Base-by-base conservation (phyloP, 1,139 yeast genomes). In the Zygoascus hellenicus region DNA sequence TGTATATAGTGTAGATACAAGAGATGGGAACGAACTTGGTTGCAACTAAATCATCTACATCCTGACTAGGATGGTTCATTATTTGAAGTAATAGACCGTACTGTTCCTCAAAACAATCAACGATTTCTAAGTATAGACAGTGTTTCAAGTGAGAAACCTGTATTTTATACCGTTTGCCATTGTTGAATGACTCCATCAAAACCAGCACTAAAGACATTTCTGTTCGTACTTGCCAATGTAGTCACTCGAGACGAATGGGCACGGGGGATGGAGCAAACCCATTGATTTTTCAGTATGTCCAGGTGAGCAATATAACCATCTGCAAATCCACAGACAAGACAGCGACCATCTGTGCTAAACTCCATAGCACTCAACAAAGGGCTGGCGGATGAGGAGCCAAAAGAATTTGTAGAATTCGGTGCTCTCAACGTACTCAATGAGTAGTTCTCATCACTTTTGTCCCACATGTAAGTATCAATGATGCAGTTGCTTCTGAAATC, bases 401-500 rank as follows among this genome's bases (percentile, higher is more conserved):
- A 31, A n/a, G n/a, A 13, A 15, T 14, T 15, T 11, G 26, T 15
- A 22, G 16, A 14, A 5, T 16, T 11, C 3, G 38, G 17, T 3
- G 6, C 19, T 16, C 11, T 34, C 26, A 22, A 22, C 26, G 7
- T 4, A 7, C 26, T 7, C 26, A 22, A 22, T 5, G 26, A 22
- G 7, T 22, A 5, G 7, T 22, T 7, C 26, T 22, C 26, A 22
- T 4, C 26, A 7, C 26, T 5, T 22, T 22, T 22, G 28, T 39
- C 32, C 46, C 46, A 43, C 10, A 26, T 13, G 13, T 36, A 43
- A 3, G 42, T 62, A 5, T 80, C 74, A 39, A 89, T 62, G 54
- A 79, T 82, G 54, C 95, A 79, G 62, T 85, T 96, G 3, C 90
- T 75, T 52, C 97, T 72, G 43, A 85, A 64, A 61, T 90, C 97